Conservation (phyloP, 208 protist genomes). For the Trypanosoma caninum region DNA sequence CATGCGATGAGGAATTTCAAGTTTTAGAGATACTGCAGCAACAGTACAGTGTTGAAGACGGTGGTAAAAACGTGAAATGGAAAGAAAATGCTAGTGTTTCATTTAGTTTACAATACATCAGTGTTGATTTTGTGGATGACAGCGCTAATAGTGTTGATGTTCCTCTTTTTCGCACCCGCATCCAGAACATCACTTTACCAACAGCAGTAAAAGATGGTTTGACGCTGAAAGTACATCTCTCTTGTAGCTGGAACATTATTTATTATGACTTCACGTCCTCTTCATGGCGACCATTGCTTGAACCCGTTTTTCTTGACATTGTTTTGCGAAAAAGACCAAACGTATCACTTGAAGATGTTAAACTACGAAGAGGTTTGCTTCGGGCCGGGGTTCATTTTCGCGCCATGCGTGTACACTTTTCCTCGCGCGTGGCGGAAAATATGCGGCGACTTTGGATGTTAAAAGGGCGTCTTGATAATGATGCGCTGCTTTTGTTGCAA, state of each 20-base stretch:
- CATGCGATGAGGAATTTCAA: slow-evolving; percentile 4
- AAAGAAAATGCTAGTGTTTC: background rate
- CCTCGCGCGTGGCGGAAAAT: slow-evolving; percentile 24
- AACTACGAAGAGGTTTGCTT: slow-evolving; percentile 19
- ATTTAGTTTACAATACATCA: slow-evolving; percentile 26
- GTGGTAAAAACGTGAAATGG: background rate
- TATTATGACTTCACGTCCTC: slow-evolving; percentile 38
- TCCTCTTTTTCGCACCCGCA: slow-evolving; percentile 34
- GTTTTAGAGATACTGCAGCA: background rate
- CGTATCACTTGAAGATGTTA: slow-evolving; percentile 30
- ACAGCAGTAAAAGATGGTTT: slow-evolving; percentile 4
- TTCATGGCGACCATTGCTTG: slow-evolving; percentile 38
- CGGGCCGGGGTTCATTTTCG: slow-evolving; percentile 24
- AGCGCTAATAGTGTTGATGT: slow-evolving; percentile 26
- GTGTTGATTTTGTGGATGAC: slow-evolving; percentile 44
- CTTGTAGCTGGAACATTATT: slow-evolving; percentile 23
- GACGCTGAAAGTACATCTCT: slow-evolving; percentile 25
- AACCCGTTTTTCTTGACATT: slow-evolving; percentile 25
- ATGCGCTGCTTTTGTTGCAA: background rate
- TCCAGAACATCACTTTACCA: slow-evolving; percentile 32
- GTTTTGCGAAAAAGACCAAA: slow-evolving; percentile 13
- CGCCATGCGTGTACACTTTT: slow-evolving; percentile 28
- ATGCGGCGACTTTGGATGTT: slow-evolving; percentile 11
- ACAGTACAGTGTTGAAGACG: background rate
- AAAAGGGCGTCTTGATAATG: slow-evolving; percentile 8